Conservation (phyloP, 2,329 filamentous ascomycete genomes). For the Setomelanomma holmii region DNA sequence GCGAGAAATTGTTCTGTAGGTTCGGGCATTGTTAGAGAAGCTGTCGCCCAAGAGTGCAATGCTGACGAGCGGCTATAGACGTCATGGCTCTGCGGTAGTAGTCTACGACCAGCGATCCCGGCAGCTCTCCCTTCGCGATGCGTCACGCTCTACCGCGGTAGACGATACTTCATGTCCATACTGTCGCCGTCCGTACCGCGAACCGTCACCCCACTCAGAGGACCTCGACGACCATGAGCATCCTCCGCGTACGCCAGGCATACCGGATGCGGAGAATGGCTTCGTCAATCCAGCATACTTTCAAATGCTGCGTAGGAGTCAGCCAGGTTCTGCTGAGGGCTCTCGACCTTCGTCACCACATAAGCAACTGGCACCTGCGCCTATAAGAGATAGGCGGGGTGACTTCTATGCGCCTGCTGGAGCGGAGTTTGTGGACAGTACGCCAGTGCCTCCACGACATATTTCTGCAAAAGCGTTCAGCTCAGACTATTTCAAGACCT, state of each 20-base stretch:
- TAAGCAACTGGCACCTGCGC: conserved; percentile 50
- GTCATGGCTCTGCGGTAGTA: conserved; percentile 90
- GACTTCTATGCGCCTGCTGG: conserved; percentile 55
- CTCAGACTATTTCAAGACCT: conserved; percentile 88
- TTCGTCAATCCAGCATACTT: conserved; percentile 96
- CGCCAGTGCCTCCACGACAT: conserved; percentile 48
- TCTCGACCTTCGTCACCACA: conserved; percentile 58
- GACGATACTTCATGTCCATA: conserved; percentile 81
- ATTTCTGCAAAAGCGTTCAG: conserved; percentile 90
- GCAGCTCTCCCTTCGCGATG: conserved; percentile 80
- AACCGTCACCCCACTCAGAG: conserved; percentile 43
- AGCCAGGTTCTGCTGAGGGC: conserved; percentile 58
- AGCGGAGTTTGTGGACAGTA: conserved; percentile 57
- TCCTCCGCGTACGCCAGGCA: conserved; percentile 21
- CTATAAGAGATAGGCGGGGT: conserved; percentile 33
- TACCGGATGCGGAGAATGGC: conserved; percentile 58
- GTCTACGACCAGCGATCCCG: conserved; percentile 86
- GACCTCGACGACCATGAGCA: conserved; percentile 44
- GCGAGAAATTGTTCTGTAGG: conserved; percentile 81
- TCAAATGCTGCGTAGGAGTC: conserved; percentile 78
- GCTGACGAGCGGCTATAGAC: conserved; percentile 61
- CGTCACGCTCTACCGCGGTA: conserved; percentile 60
- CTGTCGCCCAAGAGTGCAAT: background rate
- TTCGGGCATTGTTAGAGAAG: conserved; percentile 21
- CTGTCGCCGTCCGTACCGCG: conserved; percentile 76